Conservation (phyloP, 441 rosid genomes). For the Eutrema salsugineum region DNA sequence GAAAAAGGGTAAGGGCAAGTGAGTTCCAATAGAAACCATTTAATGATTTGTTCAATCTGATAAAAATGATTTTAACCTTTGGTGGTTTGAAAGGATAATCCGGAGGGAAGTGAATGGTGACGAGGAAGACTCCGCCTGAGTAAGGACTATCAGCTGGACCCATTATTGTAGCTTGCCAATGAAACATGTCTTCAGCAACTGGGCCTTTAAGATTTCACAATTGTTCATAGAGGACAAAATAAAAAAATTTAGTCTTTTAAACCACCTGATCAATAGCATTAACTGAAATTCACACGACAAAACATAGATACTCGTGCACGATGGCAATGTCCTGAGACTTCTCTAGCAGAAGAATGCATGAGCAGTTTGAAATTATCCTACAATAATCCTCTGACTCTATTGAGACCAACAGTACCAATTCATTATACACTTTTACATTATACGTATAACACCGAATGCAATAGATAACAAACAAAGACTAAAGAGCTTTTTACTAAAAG, state of each 20-base stretch:
- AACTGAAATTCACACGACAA: neutral
- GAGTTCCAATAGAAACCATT: neutral
- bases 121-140: constrained; percentile 56
- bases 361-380: neutral
- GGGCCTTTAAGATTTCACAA: constrained; percentile 36
- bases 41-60: neutral
- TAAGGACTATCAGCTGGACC: constrained; percentile 62
- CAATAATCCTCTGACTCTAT: neutral
- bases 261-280: neutral
- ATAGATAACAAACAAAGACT: neutral
- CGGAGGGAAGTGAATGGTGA: constrained; percentile 57
- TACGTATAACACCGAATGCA: neutral
- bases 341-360: neutral
- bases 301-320: neutral
- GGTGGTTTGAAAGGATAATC: constrained; percentile 66
- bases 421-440: neutral
- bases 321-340: neutral
- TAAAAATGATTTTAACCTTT: constrained; percentile 26
- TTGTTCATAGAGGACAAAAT: neutral
- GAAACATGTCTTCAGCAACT: constrained; percentile 57
- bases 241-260: neutral
- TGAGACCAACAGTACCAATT: neutral
- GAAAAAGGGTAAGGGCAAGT: neutral
- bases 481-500: neutral
- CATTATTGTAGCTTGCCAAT: constrained; percentile 65